A percentile compares a stretch with the other conserved stretches of the same genome.
phyloP scores from a whole-genome alignment of 768 basidiomycete genomes.

The Lactarius indigo region DNA sequence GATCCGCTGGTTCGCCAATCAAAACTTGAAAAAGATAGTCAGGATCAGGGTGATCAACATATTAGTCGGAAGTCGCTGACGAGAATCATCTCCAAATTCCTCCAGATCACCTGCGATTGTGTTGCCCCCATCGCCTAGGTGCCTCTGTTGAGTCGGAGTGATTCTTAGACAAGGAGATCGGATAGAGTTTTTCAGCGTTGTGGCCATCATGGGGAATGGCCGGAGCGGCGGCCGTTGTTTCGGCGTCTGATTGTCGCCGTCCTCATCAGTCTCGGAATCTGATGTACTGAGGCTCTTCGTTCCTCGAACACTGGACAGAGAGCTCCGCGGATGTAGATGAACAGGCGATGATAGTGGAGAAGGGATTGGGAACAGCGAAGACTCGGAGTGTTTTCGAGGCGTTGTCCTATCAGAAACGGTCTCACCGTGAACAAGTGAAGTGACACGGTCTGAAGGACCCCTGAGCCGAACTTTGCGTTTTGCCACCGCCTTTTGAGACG shows the following conservation, averaged over 20 bases:
- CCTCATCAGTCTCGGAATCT: slow-evolving; percentile 8
- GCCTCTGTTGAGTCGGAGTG: neutral
- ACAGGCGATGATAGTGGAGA: slow-evolving; percentile 25
- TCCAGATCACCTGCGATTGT: neutral
- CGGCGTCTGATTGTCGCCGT: slow-evolving; percentile 1
- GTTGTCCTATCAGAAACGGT: neutral
- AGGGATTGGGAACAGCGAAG: slow-evolving; percentile 17
- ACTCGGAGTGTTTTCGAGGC: slow-evolving; percentile 11
- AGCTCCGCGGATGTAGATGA: neutral
- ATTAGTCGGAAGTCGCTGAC: slow-evolving; percentile 14
- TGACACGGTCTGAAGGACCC: neutral
- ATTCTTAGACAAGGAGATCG: neutral
- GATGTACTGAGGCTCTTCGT: neutral
- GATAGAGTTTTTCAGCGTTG: neutral
- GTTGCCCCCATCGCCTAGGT: neutral
- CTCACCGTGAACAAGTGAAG: neutral
- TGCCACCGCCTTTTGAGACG: neutral
- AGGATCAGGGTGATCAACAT: neutral
- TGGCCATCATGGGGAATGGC: slow-evolving; percentile 25
- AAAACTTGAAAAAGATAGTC: slow-evolving; percentile 41
- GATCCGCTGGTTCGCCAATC: slow-evolving; percentile 51
- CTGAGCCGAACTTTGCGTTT: neutral
- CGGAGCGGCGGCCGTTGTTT: slow-evolving; percentile 11
- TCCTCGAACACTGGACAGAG: slow-evolving; percentile 2
- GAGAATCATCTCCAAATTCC: slow-evolving; percentile 20